Base-by-base conservation (phyloP, 345 rosid species). In the Erodium maritimum region DNA sequence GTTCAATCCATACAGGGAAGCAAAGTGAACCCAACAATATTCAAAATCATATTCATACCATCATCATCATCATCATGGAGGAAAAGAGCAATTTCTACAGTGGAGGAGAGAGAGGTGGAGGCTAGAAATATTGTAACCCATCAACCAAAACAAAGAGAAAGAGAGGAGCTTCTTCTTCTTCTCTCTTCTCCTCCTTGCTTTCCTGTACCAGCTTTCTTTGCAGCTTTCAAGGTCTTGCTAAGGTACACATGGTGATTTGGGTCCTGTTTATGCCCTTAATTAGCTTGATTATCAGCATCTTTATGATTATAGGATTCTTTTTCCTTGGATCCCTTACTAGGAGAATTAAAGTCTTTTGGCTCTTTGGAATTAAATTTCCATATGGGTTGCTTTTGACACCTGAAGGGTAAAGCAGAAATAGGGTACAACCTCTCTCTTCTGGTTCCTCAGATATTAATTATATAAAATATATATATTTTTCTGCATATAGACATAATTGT, bases 151-250 rank as follows among this genome's bases (percentile, higher is more conserved):
- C n/a, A n/a, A n/a, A n/a, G n/a, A n/a, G n/a, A 45, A 34, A 24
- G 17, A 50, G 25, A 52, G 16, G 57, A 21, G 45, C 48, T 16
- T 37, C 52, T 64, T 50, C 52, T 54, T n/a, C 34, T 29, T 29
- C 34, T 51, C 23, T 54, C n/a, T n/a, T n/a, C n/a, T n/a, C n/a
- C n/a, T n/a, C n/a, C n/a, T n/a, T n/a, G n/a, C n/a, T n/a, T n/a
- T n/a, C n/a, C 76, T 66, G 63, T 75, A 61, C 61, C 18, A 61
- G 54, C 69, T 58, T 13, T 57, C 42, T 52, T 59, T 70, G 71
- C 79, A 45, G 48, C 5, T n/a, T 61, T 2, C 23, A 19, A 42
- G 50, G 9, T 46, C 45, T 54, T n/a, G 17, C 33, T 25, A 11
- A 58, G 67, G 72, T 68, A 58, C 55, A 17, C 33, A 58, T 6